phyloP scores from a whole-genome alignment of 2,329 filamentous ascomycete genomes.

The Monosporascus sp. region DNA sequence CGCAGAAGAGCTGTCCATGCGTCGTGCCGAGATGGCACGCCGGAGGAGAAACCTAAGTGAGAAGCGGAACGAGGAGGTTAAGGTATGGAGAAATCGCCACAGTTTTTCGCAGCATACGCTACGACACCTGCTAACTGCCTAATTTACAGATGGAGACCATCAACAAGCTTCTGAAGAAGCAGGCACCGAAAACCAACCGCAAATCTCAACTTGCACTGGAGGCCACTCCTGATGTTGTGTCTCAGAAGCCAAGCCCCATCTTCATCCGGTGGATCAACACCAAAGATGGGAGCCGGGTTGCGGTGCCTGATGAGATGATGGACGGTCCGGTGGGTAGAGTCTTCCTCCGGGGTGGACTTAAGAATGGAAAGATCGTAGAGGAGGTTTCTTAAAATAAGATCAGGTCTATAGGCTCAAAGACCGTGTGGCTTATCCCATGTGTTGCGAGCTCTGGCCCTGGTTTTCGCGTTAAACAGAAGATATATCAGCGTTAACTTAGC shows the following conservation, averaged over 20 bases:
- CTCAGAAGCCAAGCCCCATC: constrained; percentile 49
- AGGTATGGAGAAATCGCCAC: constrained; percentile 35
- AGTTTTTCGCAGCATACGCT: background rate
- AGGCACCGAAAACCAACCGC: constrained; percentile 67
- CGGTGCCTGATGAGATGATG: constrained; percentile 64
- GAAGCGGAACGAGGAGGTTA: constrained; percentile 60
- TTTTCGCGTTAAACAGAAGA: no score
- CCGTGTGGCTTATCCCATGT: no score
- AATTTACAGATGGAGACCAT: constrained; percentile 72
- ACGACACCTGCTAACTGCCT: constrained; percentile 2
- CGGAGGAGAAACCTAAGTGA: constrained; percentile 57
- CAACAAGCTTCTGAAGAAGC: constrained; percentile 83
- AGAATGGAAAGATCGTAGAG: constrained; percentile 46
- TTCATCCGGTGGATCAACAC: constrained; percentile 69
- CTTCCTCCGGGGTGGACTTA: constrained; percentile 38
- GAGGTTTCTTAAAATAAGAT: constrained; percentile 39
- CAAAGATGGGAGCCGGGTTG: constrained; percentile 56
- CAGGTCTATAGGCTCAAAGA: background rate
- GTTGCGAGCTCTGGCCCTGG: no score
- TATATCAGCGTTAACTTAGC: no score
- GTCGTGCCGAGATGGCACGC: constrained; percentile 56
- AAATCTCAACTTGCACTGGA: constrained; percentile 43
- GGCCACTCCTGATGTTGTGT: constrained; percentile 41
- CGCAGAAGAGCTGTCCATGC: constrained; percentile 57
- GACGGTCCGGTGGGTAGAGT: constrained; percentile 55